phyloP scores from a whole-genome alignment of 2,329 filamentous ascomycete species.

The Periconia digitata region DNA sequence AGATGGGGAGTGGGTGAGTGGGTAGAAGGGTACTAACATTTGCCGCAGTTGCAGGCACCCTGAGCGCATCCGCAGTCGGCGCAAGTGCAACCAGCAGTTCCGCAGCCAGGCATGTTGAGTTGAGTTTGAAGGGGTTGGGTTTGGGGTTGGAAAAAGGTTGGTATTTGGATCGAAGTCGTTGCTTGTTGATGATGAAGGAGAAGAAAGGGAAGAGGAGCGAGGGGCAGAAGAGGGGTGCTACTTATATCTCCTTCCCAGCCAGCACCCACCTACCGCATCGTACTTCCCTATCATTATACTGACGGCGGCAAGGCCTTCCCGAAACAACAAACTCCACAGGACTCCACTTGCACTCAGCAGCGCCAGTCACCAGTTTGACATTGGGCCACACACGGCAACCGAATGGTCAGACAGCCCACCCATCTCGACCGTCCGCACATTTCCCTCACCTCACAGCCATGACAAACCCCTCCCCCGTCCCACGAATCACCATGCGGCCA shows the following conservation, averaged over 20 bases:
- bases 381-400: too few species aligned
- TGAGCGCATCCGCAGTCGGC: constrained; percentile 30
- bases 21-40: constrained; percentile 13
- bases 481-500: background rate
- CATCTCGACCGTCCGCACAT: background rate
- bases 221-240: constrained; percentile 9
- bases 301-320: too few species aligned
- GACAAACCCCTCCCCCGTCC: background rate
- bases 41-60: constrained; percentile 34
- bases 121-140: constrained; percentile 3
- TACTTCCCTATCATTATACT: background rate
- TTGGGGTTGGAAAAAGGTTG: constrained; percentile 3
- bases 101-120: constrained; percentile 32
- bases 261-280: background rate
- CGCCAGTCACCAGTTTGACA: too few species aligned
- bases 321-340: too few species aligned
- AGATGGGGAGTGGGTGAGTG: background rate
- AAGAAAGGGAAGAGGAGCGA: constrained; percentile 4
- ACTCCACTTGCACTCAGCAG: too few species aligned
- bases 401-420: background rate
- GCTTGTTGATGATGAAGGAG: background rate
- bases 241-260: constrained; percentile 6
- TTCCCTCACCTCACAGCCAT: background rate
- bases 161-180: background rate
- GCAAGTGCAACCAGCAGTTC: constrained; percentile 31